Base-by-base conservation (phyloP, 306 rosid species). In the Crotalaria pallida region DNA sequence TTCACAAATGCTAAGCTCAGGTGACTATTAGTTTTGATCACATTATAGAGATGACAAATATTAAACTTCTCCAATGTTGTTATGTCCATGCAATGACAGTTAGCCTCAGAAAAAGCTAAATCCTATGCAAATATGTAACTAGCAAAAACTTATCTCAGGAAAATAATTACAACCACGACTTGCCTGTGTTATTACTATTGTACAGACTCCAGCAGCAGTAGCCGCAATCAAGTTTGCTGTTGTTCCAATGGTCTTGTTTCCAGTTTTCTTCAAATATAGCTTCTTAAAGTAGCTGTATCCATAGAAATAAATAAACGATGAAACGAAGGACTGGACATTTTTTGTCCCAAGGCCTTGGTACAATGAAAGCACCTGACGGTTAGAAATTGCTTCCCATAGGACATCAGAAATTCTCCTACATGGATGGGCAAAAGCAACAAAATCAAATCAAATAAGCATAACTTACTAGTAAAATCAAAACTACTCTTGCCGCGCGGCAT, bases 331-430 rank as follows among this genome's bases (percentile, higher is more conserved):
- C 79, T 88, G 97, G 24, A 94, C 74, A 27, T 94, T 88, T 85
- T 94, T 90, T 18, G 95, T 87, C 78, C 97, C 96, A 69, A 94
- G 92, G 67, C 98, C 98, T 76, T 94, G 97, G 80, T 84, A 94
- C 72, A 90, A 69, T 3, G 98, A 94, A 72, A 91, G 86, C 81
- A 85, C 89, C 43, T 80, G 94, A 26, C 82, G 84, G 1, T 79
- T 87, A 68, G 96, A 80, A 76, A 94, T 82, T 45, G 98, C 97
- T 80, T 94, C 98, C 98, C 95, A 87, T 27, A 94, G 71, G 57
- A 94, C 97, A 81, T 94, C 98, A 75, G 96, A 85, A 72, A 90
- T 87, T 67, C 84, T 87, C 86, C 98, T 94, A 75, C 90, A 85
- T 23, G 55, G 36, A 85, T 23, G 55, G 36, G 55, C 67, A 55